Evolutionary conservation across 345 rosid genomes (phyloP).

Genomic region (Pseudoturritis turrita): DNA sequence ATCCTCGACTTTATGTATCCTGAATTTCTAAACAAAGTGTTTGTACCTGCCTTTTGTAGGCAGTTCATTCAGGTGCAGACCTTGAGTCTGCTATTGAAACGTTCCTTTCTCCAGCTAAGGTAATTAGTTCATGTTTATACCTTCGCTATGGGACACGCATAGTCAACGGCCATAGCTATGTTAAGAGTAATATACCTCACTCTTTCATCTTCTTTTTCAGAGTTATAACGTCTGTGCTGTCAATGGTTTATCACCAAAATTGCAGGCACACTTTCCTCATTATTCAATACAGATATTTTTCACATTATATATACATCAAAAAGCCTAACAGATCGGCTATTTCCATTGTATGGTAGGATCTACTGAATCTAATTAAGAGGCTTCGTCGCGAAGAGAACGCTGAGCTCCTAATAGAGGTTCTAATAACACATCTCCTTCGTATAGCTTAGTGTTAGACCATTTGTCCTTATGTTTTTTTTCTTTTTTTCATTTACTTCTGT

Average conservation of each 20-base stretch:
- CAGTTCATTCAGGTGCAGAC: slow-evolving; percentile 99
- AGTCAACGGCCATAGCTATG: neutral
- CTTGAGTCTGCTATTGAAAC: slow-evolving; percentile 88
- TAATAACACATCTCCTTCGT: neutral
- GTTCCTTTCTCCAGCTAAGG: slow-evolving; percentile 33
- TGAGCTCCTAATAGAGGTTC: slow-evolving; percentile 73
- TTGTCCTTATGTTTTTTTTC: neutral
- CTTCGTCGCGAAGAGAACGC: slow-evolving; percentile 74
- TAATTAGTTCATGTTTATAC: neutral
- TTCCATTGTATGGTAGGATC: slow-evolving; percentile 42
- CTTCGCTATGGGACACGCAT: neutral
- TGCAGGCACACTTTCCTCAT: slow-evolving; percentile 23
- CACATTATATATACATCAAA: neutral
- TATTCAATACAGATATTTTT: neutral
- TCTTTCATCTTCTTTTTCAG: slow-evolving; percentile 40
- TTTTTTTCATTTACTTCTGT: neutral
- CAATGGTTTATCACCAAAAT: slow-evolving; percentile 34
- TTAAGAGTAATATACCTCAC: neutral
- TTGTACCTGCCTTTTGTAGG: slow-evolving; percentile 41
- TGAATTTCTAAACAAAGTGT: neutral
- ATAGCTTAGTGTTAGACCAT: neutral
- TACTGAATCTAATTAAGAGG: slow-evolving; percentile 58
- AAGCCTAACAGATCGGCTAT: neutral
- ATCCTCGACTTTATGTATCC: neutral
- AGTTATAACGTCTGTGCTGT: slow-evolving; percentile 77